These are phyloP conservation scores for Penicillium sp. DNA, from an alignment of 2,329 filamentous ascomycete species.

Conservation along the genomic window DNA sequence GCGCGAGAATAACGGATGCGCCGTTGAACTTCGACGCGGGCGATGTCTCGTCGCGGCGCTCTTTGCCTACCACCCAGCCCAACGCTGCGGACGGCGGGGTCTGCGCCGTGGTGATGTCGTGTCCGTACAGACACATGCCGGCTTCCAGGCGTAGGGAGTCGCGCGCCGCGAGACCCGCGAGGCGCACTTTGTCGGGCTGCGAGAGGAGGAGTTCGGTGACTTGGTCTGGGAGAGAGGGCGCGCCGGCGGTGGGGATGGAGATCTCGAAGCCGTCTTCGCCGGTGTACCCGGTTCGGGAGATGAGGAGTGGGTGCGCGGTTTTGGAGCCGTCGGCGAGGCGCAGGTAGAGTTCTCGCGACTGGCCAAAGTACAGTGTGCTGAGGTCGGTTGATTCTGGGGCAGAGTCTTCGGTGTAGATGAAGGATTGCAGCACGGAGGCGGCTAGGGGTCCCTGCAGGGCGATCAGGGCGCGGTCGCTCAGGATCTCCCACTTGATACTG, in stretches of 20 bases:
- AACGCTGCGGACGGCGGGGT: constrained; percentile 65
- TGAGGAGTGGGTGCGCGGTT: constrained; percentile 56
- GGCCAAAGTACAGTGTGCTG: constrained; percentile 75
- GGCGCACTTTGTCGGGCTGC: constrained; percentile 63
- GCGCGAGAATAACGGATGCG: constrained; percentile 68
- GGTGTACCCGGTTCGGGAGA: constrained; percentile 90
- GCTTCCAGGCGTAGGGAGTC: constrained; percentile 93
- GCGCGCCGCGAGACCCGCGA: constrained; percentile 84
- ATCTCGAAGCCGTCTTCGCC: constrained; percentile 99
- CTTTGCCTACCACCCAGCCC: constrained; percentile 80
- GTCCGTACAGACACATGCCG: constrained; percentile 99
- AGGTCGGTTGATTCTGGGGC: constrained; percentile 50
- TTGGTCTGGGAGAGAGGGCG: constrained; percentile 48
- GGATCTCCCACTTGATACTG: constrained; percentile 64
- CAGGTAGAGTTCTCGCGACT: constrained; percentile 63
- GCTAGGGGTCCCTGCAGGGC: constrained; percentile 85
- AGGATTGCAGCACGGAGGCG: constrained; percentile 62
- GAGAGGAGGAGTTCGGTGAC: constrained; percentile 68
- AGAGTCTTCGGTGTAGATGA: constrained; percentile 52
- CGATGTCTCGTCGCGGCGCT: constrained; percentile 55
- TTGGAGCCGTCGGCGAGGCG: constrained; percentile 54
- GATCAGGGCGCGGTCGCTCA: constrained; percentile 71
- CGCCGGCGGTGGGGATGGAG: constrained; percentile 64
- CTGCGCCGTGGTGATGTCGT: constrained; percentile 80
- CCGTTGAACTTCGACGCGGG: constrained; percentile 68